A percentile compares a stretch with the other conserved stretches of the same genome.
These are phyloP conservation scores for Coemansia sp. DNA, from an alignment of 192 early-diverging fungal genomes.

Conservation along the genomic window DNA sequence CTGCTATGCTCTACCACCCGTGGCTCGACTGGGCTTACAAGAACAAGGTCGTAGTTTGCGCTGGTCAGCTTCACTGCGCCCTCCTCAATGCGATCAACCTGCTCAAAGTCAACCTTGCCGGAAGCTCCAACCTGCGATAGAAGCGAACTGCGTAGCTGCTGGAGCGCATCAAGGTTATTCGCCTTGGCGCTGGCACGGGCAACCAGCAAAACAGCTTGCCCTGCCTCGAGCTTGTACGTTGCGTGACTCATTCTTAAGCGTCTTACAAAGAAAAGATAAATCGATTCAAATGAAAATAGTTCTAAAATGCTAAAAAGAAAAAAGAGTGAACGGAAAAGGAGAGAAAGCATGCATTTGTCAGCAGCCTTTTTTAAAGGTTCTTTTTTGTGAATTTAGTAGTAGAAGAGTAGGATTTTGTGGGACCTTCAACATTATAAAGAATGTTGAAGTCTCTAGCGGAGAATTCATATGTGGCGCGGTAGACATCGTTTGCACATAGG, in stretches of 20 bases:
- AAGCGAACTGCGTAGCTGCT: slow-evolving; percentile 55
- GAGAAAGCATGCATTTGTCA: too few relatives aligned
- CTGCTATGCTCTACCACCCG: slow-evolving; percentile 67
- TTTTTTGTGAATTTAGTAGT: too few relatives aligned
- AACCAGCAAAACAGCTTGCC: slow-evolving; percentile 41
- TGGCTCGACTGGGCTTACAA: slow-evolving; percentile 61
- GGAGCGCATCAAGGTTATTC: slow-evolving; percentile 32
- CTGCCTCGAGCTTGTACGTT: slow-evolving; percentile 20
- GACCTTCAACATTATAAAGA: too few relatives aligned
- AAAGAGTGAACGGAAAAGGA: background rate
- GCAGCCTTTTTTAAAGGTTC: too few relatives aligned
- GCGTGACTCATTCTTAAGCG: slow-evolving; percentile 3
- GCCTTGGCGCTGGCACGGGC: slow-evolving; percentile 36
- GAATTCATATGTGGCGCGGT: too few relatives aligned
- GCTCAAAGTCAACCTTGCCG: slow-evolving; percentile 81
- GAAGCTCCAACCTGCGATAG: slow-evolving; percentile 57
- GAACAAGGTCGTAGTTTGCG: slow-evolving; percentile 63
- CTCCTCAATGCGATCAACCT: slow-evolving; percentile 74
- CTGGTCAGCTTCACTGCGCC: slow-evolving; percentile 58
- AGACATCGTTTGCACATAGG: too few relatives aligned
- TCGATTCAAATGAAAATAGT: background rate
- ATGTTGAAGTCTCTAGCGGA: too few relatives aligned
- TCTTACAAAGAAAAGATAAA: background rate
- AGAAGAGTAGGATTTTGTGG: too few relatives aligned
- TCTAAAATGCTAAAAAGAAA: background rate